phyloP scores from a whole-genome alignment of 306 rosid genomes.

The Ceratonia siliqua region DNA sequence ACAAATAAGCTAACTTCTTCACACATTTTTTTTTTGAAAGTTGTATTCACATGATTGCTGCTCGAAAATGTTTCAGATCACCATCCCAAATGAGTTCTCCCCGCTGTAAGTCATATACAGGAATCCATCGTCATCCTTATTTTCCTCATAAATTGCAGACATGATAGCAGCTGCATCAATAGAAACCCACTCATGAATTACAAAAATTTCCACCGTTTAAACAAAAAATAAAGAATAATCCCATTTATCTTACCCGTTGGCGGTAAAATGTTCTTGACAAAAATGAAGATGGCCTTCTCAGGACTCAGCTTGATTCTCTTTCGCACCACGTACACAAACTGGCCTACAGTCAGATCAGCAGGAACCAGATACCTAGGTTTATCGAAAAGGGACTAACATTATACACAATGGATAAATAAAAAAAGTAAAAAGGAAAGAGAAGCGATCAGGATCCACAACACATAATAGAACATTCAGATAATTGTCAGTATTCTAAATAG shows the following conservation, averaged over 20 bases:
- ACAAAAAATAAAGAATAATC: not conserved
- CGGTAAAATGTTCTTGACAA: constrained; percentile 58
- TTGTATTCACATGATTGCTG: constrained; percentile 13
- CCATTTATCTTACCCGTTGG: constrained; percentile 47
- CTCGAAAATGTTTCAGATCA: constrained; percentile 27
- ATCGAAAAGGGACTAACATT: not conserved
- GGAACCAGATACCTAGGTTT: constrained; percentile 61
- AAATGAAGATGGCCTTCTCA: constrained; percentile 63
- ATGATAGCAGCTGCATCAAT: constrained; percentile 54
- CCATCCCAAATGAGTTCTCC: constrained; percentile 57
- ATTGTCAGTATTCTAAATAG: not conserved
- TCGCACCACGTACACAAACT: constrained; percentile 64
- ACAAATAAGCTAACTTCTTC: constrained; percentile 21
- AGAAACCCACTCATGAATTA: not conserved
- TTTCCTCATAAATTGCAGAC: constrained; percentile 55
- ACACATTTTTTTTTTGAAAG: not conserved
- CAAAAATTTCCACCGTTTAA: not conserved
- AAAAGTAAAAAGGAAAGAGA: not conserved
- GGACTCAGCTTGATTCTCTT: constrained; percentile 65
- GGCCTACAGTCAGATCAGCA: constrained; percentile 61
- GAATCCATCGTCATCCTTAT: constrained; percentile 69
- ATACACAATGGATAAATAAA: not conserved
- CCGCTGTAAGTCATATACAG: constrained; percentile 66
- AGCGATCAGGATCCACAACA: not conserved
- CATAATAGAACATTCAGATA: not conserved